phyloP scores from a whole-genome alignment of 2,329 filamentous ascomycete species.

The Hypoxylon sp. region DNA sequence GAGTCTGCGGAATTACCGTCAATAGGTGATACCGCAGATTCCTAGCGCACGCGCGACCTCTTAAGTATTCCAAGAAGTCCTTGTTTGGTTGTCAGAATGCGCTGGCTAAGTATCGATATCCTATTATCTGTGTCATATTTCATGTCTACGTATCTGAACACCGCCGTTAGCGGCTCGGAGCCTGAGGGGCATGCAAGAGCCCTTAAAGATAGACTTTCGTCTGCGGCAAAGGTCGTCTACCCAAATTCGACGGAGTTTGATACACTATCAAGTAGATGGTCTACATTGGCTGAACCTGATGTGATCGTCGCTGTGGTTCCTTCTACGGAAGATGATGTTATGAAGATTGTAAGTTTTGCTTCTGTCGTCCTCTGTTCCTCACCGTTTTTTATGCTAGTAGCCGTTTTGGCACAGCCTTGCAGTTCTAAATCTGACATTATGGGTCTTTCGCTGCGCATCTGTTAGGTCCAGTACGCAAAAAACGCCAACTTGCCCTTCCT shows the following conservation, averaged over 20 bases:
- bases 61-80: slow-evolving; percentile 3
- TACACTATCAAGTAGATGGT: slow-evolving; percentile 53
- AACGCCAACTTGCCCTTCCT: slow-evolving; percentile 65
- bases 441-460: slow-evolving; percentile 3
- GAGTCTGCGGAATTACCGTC: not conserved
- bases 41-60: not conserved
- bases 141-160: slow-evolving; percentile 5
- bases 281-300: slow-evolving; percentile 52
- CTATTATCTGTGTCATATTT: slow-evolving; percentile 4
- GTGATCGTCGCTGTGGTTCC: slow-evolving; percentile 57
- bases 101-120: slow-evolving; percentile 18
- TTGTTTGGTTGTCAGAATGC: slow-evolving; percentile 9
- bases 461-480: slow-evolving; percentile 65
- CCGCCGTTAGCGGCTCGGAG: not conserved
- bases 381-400: not conserved
- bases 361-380: slow-evolving; percentile 6
- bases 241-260: slow-evolving; percentile 54
- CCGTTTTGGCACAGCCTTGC: not conserved
- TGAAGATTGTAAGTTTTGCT: slow-evolving; percentile 54
- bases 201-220: not conserved
- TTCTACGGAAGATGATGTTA: slow-evolving; percentile 56
- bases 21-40: slow-evolving; percentile 2
- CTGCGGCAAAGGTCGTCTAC: slow-evolving; percentile 44
- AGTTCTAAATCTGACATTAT: not conserved
- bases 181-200: slow-evolving; percentile 1